Base-by-base conservation (phyloP, 2,329 filamentous ascomycete genomes). In the Trichophyton mentagrophytes region DNA sequence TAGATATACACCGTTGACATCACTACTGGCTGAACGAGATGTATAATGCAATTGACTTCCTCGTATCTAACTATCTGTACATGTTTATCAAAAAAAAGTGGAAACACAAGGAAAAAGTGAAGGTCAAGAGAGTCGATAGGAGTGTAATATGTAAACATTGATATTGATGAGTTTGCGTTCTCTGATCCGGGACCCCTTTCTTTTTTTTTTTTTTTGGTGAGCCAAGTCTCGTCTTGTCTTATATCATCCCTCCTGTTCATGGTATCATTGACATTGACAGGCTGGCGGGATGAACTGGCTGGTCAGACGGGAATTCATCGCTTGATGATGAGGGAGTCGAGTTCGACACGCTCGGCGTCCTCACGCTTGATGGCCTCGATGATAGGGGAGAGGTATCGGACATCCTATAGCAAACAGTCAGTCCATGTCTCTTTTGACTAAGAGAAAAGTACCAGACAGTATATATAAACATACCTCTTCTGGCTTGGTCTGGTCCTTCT, bases 281-380 rank as follows among this genome's bases (percentile, higher is more conserved):
- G 36, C 20, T 38, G 30, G 30, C 6, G n/a, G 57, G 57, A 42
- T 30, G 33, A 38, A 7, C 15, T 59, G 44, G 17, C 17, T 49
- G 36, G 33, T 22, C 13, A n/a, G 30, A 27, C 6, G 56, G 11
- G 30, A n/a, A 11, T 22, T 59, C 64, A 66, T 61, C 62, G 40
- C 71, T 74, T 79, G 68, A 87, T 76, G 63, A 82, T 76, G 78
- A 89, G 80, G 65, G 81, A 78, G 73, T 89, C 86, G 68, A 89
- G 76, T 70, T 89, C 85, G 66, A 80, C 78, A 66, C 85, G 82
- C 76, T 89, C 86, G 70, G 80, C 80, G 67, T 77, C 73, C 77
- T 88, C 85, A 60, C 79, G 77, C 76, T 88, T 84, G 69, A 89
- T 82, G 73, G 87, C 83, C 66, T 79, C 76, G 73, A 89, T 87